Percentiles rank a stretch among this genome's conserved stretches.
phyloP scores from a whole-genome alignment of 768 basidiomycete species.

The Naganishia randhawae region DNA sequence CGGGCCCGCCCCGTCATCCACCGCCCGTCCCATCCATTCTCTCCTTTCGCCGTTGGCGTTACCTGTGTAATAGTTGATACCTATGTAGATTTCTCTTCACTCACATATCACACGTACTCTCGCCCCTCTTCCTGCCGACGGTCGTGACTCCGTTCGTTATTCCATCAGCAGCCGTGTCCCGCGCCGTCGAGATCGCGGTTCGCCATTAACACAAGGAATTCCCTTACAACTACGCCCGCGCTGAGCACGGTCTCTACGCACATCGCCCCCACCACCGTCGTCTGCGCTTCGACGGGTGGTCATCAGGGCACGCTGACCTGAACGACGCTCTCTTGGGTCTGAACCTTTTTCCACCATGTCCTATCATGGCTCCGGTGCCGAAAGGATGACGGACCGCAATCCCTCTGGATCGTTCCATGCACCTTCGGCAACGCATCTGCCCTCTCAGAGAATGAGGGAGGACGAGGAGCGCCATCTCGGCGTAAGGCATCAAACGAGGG shows the following conservation, averaged over 20 bases:
- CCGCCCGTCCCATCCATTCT: background rate
- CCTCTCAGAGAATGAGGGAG: background rate
- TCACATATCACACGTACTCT: too few species aligned
- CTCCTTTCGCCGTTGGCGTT: background rate
- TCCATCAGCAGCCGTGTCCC: background rate
- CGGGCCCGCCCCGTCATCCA: background rate
- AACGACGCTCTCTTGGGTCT: background rate
- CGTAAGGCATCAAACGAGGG: background rate
- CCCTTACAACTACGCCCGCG: background rate
- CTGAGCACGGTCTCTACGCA: background rate
- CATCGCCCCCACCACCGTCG: background rate
- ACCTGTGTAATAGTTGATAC: background rate
- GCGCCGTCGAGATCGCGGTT: background rate
- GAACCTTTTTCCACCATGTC: background rate
- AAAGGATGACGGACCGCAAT: background rate
- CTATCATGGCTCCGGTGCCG: slow-evolving; percentile 2
- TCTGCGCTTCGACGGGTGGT: slow-evolving; percentile 1
- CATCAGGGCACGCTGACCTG: background rate
- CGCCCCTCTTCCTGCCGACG: background rate
- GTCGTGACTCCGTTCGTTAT: background rate
- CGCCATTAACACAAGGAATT: background rate
- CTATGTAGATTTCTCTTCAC: background rate
- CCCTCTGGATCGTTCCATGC: background rate
- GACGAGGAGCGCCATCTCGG: background rate
- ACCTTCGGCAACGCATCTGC: background rate